Evolutionary conservation across 2,329 filamentous ascomycete genomes (phyloP).

Genomic region (Cordyceps farinosa): DNA sequence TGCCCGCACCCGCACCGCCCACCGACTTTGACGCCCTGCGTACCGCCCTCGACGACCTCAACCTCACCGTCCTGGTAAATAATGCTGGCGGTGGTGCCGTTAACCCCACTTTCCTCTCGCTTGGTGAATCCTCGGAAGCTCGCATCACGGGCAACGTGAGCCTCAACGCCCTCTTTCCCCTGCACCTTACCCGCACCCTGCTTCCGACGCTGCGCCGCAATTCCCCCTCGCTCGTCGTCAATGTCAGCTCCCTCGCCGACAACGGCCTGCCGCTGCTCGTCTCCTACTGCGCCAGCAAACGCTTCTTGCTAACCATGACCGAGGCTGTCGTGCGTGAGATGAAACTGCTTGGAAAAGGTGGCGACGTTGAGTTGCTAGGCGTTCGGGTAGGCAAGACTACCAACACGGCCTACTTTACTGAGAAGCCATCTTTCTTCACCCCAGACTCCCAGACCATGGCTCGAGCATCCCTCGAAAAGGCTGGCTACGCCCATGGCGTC

Average conservation of each 20-base stretch:
- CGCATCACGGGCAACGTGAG: slow-evolving; percentile 40
- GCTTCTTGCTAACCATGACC: slow-evolving; percentile 40
- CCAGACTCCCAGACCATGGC: slow-evolving; percentile 21
- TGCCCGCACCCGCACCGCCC: background rate
- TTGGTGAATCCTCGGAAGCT: slow-evolving; percentile 33
- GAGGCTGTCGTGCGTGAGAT: slow-evolving; percentile 41
- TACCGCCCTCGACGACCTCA: slow-evolving; percentile 19
- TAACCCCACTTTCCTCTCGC: slow-evolving; percentile 31
- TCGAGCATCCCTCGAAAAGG: slow-evolving; percentile 20
- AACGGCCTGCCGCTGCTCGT: slow-evolving; percentile 44
- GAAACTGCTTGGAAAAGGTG: slow-evolving; percentile 21
- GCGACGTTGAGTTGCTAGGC: slow-evolving; percentile 19
- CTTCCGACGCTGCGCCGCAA: slow-evolving; percentile 41
- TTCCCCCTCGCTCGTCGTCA: slow-evolving; percentile 46
- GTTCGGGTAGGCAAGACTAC: slow-evolving; percentile 23
- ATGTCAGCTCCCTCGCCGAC: slow-evolving; percentile 45
- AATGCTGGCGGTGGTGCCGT: slow-evolving; percentile 30
- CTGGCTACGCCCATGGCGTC: slow-evolving; percentile 20
- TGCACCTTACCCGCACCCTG: slow-evolving; percentile 41
- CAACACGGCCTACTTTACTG: slow-evolving; percentile 19
- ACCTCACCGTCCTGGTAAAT: slow-evolving; percentile 24
- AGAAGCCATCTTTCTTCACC: slow-evolving; percentile 21
- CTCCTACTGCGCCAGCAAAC: slow-evolving; percentile 45
- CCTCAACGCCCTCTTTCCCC: slow-evolving; percentile 48
- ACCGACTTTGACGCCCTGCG: slow-evolving; percentile 12